Base-by-base conservation (phyloP, 2,329 filamentous ascomycete species). In the Colletotrichum shisoi region DNA sequence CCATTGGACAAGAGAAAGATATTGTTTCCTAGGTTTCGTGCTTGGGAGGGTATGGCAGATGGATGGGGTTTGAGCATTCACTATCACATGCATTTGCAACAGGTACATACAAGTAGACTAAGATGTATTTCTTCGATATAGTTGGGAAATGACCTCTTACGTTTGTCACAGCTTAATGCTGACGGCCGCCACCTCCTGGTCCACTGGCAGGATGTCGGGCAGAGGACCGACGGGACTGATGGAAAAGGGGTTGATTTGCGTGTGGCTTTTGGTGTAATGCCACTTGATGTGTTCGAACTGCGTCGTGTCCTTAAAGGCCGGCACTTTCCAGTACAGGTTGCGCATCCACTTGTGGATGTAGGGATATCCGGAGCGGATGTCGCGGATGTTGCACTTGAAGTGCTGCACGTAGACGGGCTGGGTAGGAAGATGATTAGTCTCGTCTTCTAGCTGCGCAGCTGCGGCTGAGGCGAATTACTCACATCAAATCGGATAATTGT, bases 201-300 rank as follows among this genome's bases (percentile, higher is more conserved):
- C 90, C 72, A 91, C 80, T 4, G 85, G 86, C 79, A 97, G 73
- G 69, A 99, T 90, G 79, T 96, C 85, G 45, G 94, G 94, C 74
- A 93, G 72, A 5, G 95, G 94, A 0, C 94, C 94, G 17, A 96
- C 75, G 1, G 94, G 94, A 27, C 93, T 94, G 75, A 99, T 96
- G 45, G 83, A 81, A 57, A 82, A 78, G 17, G 87, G 88, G 78
- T 91, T 91, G 75, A 91, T 89, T 80, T 90, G 84, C 11, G 82
- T 83, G 73, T 88, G 85, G 71, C 84, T 87, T 72, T 83, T 81
- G 68, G 86, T 87, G 76, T 87, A 87, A 76, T 89, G 87, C 77
- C 82, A 90, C 86, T 96, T 97, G 82, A 98, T 98, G 80, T 99
- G 95, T 77, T 96, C 87, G 77, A 96, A 97, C 78, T 97, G 87